These are phyloP conservation scores for Pseudogymnoascus sp. DNA, from an alignment of 2,329 filamentous ascomycete species.

Conservation along the genomic window DNA sequence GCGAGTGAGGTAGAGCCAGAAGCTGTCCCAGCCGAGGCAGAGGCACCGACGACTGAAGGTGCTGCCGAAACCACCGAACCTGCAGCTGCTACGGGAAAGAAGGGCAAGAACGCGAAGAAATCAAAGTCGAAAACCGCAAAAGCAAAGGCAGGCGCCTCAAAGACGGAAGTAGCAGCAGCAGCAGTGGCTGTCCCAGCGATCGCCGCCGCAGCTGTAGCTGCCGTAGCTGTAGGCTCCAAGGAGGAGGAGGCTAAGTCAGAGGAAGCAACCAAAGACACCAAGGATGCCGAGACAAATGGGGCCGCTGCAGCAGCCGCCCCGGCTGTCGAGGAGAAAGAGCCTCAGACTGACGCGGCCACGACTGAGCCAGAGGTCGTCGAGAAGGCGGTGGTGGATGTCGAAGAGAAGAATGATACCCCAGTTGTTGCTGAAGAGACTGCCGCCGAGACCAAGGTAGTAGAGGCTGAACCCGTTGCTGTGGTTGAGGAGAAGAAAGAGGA, in stretches of 20 bases:
- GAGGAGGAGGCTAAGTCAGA: neutral
- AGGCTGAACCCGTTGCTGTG: neutral
- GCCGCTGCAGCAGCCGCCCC: neutral
- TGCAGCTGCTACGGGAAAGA: neutral
- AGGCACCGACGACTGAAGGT: neutral
- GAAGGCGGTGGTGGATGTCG: neutral
- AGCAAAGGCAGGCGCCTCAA: neutral
- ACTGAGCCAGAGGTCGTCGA: neutral
- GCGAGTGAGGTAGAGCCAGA: neutral
- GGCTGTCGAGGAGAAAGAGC: neutral
- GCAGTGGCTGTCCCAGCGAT: neutral
- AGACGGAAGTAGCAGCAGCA: neutral
- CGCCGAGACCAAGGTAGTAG: neutral
- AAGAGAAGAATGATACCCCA: constrained; percentile 1
- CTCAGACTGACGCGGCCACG: neutral
- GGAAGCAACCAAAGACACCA: neutral
- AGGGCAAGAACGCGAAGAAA: neutral
- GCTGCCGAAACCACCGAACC: neutral
- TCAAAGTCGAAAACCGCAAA: neutral
- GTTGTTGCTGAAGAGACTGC: neutral
- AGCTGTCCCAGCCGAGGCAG: neutral
- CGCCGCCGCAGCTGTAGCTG: neutral
- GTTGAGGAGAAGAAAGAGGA: neutral
- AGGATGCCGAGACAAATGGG: neutral
- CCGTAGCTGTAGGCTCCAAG: neutral